Conservation (phyloP, 495 filamentous ascomycete species). For the Penicillium waksmanii region DNA sequence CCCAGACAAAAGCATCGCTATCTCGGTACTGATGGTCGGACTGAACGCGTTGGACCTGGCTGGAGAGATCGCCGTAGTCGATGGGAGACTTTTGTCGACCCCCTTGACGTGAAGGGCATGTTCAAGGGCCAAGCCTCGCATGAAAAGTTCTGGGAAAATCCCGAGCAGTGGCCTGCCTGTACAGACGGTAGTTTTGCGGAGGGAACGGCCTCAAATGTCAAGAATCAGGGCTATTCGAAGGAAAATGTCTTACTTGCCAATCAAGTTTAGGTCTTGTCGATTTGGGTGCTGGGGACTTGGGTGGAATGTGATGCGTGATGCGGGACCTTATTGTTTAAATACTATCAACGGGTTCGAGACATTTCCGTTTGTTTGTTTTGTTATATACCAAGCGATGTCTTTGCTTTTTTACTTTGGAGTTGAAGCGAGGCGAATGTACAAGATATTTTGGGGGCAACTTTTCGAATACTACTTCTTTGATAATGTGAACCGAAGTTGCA, state of each 20-base stretch:
- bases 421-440: too few species aligned
- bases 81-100: conserved; percentile 40
- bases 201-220: conserved; percentile 32
- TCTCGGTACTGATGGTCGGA: conserved; percentile 35
- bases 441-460: too few species aligned
- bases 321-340: too few species aligned
- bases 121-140: conserved; percentile 33
- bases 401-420: too few species aligned
- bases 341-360: too few species aligned
- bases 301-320: neutral
- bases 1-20: conserved; percentile 37
- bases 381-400: too few species aligned
- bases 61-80: conserved; percentile 37
- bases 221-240: neutral
- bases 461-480: too few species aligned
- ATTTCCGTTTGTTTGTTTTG: too few species aligned
- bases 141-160: conserved; percentile 37
- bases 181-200: conserved; percentile 37
- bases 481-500: too few species aligned
- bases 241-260: neutral
- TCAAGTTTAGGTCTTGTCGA: neutral
- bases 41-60: conserved; percentile 44
- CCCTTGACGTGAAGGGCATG: conserved; percentile 35
- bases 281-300: neutral
- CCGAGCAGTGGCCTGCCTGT: conserved; percentile 33